phyloP scores from a whole-genome alignment of 257 asterid genomes.

The Plectranthus barbatus region DNA sequence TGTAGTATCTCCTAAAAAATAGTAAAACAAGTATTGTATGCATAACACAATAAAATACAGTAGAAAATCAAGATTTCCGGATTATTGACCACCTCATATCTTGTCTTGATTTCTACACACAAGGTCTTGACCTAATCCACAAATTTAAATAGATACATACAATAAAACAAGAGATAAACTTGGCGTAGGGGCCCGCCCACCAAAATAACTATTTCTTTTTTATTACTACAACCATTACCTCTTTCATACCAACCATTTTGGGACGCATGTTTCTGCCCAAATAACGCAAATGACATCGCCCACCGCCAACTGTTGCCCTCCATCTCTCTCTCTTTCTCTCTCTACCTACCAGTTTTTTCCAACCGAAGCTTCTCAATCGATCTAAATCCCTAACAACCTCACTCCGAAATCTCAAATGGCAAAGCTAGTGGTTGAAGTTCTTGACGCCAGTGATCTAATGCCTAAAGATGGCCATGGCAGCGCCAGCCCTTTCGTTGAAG shows the following conservation, averaged over 20 bases:
- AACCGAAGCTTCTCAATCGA: slow-evolving; percentile 15
- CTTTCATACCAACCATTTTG: slow-evolving; percentile 12
- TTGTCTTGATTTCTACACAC: not conserved
- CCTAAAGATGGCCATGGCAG: slow-evolving; percentile 96
- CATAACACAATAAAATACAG: no score
- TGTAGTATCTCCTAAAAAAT: no score
- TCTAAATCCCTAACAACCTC: not conserved
- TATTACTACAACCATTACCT: slow-evolving; percentile 17
- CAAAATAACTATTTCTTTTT: not conserved
- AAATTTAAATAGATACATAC: not conserved
- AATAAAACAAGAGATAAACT: slow-evolving; percentile 1
- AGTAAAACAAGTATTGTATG: no score
- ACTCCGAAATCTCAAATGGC: slow-evolving; percentile 38
- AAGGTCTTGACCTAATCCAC: slow-evolving; percentile 7
- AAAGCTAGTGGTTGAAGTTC: slow-evolving; percentile 61
- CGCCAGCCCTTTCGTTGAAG: slow-evolving; percentile 82
- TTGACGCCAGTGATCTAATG: slow-evolving; percentile 94
- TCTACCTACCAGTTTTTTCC: slow-evolving; percentile 4
- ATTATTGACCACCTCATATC: no score
- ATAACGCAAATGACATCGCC: slow-evolving; percentile 8
- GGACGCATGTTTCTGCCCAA: slow-evolving; percentile 27
- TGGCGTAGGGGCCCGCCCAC: slow-evolving; percentile 11
- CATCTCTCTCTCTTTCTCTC: slow-evolving; percentile 16
- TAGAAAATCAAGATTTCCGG: no score
- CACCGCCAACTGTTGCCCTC: slow-evolving; percentile 26